Evolutionary conservation across 2,329 filamentous ascomycete genomes (phyloP).

Genomic region (Colletotrichum melonis): DNA sequence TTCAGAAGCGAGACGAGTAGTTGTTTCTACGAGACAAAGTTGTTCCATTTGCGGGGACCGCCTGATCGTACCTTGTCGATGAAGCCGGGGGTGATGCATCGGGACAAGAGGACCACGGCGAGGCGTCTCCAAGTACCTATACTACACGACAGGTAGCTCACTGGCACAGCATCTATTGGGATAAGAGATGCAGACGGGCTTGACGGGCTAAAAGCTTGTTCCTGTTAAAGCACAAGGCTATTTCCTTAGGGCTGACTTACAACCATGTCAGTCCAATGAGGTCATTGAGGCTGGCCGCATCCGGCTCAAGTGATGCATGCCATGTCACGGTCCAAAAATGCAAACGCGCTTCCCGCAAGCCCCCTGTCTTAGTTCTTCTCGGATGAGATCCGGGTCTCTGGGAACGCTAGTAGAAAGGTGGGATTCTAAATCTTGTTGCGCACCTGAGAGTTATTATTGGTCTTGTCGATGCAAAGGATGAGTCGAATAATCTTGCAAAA

Average conservation of each 20-base stretch:
- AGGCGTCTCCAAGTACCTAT: too few relatives aligned
- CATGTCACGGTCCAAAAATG: background rate
- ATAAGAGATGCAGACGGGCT: background rate
- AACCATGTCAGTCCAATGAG: background rate
- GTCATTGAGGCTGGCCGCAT: conserved; percentile 5
- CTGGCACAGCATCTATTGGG: background rate
- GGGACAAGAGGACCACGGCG: too few relatives aligned
- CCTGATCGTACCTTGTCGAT: too few relatives aligned
- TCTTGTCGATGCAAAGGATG: background rate
- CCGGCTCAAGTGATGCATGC: background rate
- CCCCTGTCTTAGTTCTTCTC: background rate
- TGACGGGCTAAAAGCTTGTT: conserved; percentile 17
- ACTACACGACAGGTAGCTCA: too few relatives aligned
- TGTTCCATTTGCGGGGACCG: too few relatives aligned
- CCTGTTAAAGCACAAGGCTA: background rate
- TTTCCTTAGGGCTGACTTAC: background rate
- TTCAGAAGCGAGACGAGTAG: too few relatives aligned
- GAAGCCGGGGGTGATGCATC: too few relatives aligned
- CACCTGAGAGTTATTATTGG: background rate
- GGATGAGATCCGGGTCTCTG: background rate
- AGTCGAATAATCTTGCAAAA: background rate
- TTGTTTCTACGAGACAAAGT: too few relatives aligned
- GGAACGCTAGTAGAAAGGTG: background rate
- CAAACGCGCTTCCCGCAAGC: background rate
- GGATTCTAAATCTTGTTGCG: background rate